Conservation (phyloP, 208 protist species). For the Wallacemonas sp. region DNA sequence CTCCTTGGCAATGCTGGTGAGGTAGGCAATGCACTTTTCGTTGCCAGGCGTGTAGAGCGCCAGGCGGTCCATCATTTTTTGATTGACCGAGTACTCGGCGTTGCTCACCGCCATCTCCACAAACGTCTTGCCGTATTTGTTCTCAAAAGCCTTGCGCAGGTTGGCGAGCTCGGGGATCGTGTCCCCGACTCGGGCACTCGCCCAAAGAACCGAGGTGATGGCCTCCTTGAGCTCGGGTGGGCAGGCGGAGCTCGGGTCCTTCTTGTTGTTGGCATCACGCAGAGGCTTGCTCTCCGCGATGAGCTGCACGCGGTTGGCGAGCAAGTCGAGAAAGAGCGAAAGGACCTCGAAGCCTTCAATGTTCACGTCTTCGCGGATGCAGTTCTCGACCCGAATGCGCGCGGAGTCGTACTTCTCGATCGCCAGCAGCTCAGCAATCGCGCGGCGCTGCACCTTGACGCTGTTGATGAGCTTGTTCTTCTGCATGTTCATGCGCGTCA, state of each 20-base stretch:
- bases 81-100: conserved; percentile 88
- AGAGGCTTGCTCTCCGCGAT: conserved; percentile 73
- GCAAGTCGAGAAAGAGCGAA: conserved; percentile 80
- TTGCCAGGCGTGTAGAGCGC: conserved; percentile 73
- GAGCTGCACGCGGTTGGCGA: conserved; percentile 82
- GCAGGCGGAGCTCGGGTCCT: conserved; percentile 50
- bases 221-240: conserved; percentile 91
- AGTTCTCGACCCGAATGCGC: conserved; percentile 86
- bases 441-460: conserved; percentile 83
- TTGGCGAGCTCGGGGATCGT: conserved; percentile 68
- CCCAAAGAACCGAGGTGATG: conserved; percentile 87
- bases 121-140: conserved; percentile 88
- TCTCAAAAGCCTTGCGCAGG: conserved; percentile 76
- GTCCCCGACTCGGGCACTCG: conserved; percentile 65
- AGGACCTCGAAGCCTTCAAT: conserved; percentile 90
- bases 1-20: conserved; percentile 79
- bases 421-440: conserved; percentile 83
- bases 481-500: conserved; percentile 84
- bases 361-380: conserved; percentile 85
- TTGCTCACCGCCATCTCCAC: conserved; percentile 80
- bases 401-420: conserved; percentile 91
- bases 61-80: conserved; percentile 83
- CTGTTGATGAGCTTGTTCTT: conserved; percentile 89
- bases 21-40: conserved; percentile 83
- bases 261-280: conserved; percentile 41